These are phyloP conservation scores for Eremothecium gossypii DNA, from an alignment of 1,139 yeast genomes.

Conservation along the genomic window DNA sequence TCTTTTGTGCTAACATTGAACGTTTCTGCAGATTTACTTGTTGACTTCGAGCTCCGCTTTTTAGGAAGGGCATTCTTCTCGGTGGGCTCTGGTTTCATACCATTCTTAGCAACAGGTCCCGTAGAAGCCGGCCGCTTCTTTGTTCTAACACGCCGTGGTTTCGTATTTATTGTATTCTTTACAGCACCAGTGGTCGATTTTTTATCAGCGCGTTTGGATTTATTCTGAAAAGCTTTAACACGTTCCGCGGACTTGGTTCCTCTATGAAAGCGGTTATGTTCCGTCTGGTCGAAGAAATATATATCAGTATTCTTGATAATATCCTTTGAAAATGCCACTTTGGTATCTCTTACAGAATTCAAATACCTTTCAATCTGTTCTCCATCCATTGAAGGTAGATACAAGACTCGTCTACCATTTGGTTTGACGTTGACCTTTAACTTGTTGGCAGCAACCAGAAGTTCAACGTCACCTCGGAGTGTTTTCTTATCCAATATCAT, in stretches of 20 bases:
- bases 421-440: slow-evolving; percentile 15
- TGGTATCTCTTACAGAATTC: slow-evolving; percentile 20
- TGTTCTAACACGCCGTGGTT: neutral
- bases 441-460: slow-evolving; percentile 21
- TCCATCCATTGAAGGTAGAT: slow-evolving; percentile 18
- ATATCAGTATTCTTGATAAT: slow-evolving; percentile 26
- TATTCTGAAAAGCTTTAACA: slow-evolving; percentile 23
- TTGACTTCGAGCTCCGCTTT: slow-evolving; percentile 26
- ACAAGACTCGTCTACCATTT: slow-evolving; percentile 17
- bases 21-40: slow-evolving; percentile 23
- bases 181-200: neutral
- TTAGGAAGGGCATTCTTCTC: slow-evolving; percentile 20
- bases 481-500: slow-evolving; percentile 29
- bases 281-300: slow-evolving; percentile 28
- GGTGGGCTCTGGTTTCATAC: neutral
- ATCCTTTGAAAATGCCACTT: slow-evolving; percentile 20
- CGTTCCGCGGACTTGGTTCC: slow-evolving; percentile 26
- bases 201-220: neutral
- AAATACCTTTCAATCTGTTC: slow-evolving; percentile 17
- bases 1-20: slow-evolving; percentile 20
- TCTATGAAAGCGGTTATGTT: slow-evolving; percentile 23
- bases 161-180: neutral
- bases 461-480: slow-evolving; percentile 23
- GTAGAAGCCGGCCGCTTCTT: neutral
- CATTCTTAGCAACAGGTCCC: neutral